A percentile compares a stretch with the other conserved stretches of the same genome.
These are phyloP conservation scores for Leccinum pachyderme DNA, from an alignment of 1,284 basidiomycete species.

Conservation along the genomic window DNA sequence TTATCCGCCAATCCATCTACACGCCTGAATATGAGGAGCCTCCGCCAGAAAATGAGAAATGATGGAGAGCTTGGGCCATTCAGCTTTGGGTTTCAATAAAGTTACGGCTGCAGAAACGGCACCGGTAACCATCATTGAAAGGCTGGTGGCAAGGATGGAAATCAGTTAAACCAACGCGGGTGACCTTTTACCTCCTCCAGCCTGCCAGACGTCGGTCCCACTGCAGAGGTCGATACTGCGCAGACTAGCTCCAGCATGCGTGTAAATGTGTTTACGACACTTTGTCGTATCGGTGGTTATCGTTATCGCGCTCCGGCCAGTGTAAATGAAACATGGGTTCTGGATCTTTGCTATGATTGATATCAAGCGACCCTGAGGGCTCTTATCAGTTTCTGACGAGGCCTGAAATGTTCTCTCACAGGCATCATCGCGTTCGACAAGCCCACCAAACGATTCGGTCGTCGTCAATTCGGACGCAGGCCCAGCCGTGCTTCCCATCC, in stretches of 20 bases:
- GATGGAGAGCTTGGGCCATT: conserved; percentile 50
- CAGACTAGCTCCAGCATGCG: conserved; percentile 40
- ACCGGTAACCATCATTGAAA: conserved; percentile 45
- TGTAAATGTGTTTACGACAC: conserved; percentile 54
- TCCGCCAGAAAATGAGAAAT: conserved; percentile 57
- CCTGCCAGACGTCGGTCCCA: conserved; percentile 53
- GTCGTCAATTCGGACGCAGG: conserved; percentile 37
- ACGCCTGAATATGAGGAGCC: conserved; percentile 56
- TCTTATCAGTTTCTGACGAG: conserved; percentile 52
- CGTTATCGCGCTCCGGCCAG: background rate
- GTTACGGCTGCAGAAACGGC: conserved; percentile 51
- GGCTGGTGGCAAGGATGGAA: conserved; percentile 54
- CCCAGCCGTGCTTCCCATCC: conserved; percentile 39
- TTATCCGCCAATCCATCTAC: conserved; percentile 20
- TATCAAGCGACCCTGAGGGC: conserved; percentile 37
- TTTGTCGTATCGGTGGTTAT: conserved; percentile 29
- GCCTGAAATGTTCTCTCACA: conserved; percentile 41
- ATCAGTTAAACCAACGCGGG: conserved; percentile 41
- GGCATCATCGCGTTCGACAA: conserved; percentile 45
- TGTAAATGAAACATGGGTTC: background rate
- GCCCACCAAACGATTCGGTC: conserved; percentile 36
- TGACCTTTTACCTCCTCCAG: conserved; percentile 25
- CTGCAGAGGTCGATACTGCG: conserved; percentile 46
- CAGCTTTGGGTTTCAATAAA: conserved; percentile 46
- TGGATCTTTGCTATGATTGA: conserved; percentile 28